Percentiles rank a stretch among this genome's conserved stretches.
phyloP scores from a whole-genome alignment of 768 basidiomycete genomes.

The Serendipita sp. region DNA sequence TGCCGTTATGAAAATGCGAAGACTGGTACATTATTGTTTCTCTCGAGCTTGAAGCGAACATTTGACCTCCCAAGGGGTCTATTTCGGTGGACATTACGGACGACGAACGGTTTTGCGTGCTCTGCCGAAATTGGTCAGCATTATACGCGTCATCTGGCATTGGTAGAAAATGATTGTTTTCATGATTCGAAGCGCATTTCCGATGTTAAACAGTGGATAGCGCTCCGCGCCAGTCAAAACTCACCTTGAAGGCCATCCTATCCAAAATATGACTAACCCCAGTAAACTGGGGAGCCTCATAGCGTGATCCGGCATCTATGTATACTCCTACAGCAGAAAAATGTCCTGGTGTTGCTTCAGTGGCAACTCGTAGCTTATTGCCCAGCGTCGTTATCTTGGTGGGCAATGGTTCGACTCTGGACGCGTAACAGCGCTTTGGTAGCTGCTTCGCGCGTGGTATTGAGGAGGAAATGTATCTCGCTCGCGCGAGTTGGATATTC shows the following conservation, averaged over 20 bases:
- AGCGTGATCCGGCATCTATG: slow-evolving; percentile 84
- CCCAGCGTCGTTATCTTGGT: slow-evolving; percentile 66
- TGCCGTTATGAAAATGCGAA: slow-evolving; percentile 73
- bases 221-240: slow-evolving; percentile 9
- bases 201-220: slow-evolving; percentile 7
- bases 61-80: slow-evolving; percentile 77
- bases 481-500: not conserved
- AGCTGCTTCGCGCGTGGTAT: not conserved
- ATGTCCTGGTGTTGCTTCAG: slow-evolving; percentile 80
- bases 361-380: slow-evolving; percentile 84
- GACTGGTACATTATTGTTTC: slow-evolving; percentile 98
- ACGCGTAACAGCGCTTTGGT: not conserved
- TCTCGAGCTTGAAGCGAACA: slow-evolving; percentile 76
- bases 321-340: slow-evolving; percentile 90
- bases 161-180: not conserved
- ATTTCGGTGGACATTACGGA: slow-evolving; percentile 69
- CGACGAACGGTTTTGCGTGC: slow-evolving; percentile 52
- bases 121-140: slow-evolving; percentile 28
- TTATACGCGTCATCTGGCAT: not conserved
- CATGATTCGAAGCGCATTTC: not conserved
- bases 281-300: slow-evolving; percentile 54
- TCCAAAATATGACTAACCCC: slow-evolving; percentile 90
- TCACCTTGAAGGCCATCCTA: slow-evolving; percentile 91
- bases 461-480: slow-evolving; percentile 1
- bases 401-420: slow-evolving; percentile 6